Evolutionary conservation across 2,329 filamentous ascomycete genomes (phyloP).

Genomic region (Colletotrichum limetticola): DNA sequence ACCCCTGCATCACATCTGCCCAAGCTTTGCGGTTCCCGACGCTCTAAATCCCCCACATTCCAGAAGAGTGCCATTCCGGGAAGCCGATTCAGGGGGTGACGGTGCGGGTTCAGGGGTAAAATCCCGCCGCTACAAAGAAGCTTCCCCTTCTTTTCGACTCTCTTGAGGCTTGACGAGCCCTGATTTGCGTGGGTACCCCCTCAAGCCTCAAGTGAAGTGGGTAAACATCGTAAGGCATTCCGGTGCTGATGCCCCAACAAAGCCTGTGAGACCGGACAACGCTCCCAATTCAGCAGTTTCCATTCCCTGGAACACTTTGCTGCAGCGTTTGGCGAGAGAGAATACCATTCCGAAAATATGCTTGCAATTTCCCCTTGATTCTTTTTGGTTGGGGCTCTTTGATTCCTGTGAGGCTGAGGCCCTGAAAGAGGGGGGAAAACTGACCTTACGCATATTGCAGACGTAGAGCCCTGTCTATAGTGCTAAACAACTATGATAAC

Average conservation of each 20-base stretch:
- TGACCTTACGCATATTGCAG: background rate
- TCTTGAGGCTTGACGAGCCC: background rate
- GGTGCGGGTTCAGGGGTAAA: background rate
- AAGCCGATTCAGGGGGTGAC: background rate
- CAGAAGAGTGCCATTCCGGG: background rate
- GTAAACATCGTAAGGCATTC: background rate
- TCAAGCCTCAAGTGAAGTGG: background rate
- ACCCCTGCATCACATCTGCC: background rate
- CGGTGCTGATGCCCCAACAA: background rate
- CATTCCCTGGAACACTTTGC: background rate
- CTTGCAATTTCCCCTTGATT: slow-evolving; percentile 4
- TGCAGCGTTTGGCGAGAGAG: background rate
- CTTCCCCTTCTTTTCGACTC: background rate
- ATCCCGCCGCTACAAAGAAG: background rate
- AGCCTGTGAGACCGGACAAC: background rate
- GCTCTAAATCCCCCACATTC: slow-evolving; percentile 20
- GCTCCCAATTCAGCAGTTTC: background rate
- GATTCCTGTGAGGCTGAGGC: background rate
- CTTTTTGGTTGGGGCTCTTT: background rate
- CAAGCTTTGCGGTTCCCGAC: slow-evolving; percentile 28
- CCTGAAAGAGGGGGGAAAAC: background rate
- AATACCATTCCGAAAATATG: slow-evolving; percentile 10
- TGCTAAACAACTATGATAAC: background rate
- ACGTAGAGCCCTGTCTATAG: slow-evolving; percentile 2
- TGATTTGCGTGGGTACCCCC: background rate